These are phyloP conservation scores for Kurtzmaniella natalensis DNA, from an alignment of 1,139 yeast species.

Conservation along the genomic window DNA sequence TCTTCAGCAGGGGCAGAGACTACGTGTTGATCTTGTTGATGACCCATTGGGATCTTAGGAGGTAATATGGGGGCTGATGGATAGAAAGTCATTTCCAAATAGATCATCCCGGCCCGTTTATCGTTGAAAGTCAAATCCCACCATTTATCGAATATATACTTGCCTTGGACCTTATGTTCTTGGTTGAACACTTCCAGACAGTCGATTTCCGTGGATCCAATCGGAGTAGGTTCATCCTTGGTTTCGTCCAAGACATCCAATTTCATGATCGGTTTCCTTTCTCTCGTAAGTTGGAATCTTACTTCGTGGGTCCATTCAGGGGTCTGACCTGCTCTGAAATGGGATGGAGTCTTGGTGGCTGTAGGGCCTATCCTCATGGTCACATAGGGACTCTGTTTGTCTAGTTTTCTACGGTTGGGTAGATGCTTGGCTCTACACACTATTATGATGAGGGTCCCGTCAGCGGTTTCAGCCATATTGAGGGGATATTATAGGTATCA, in stretches of 20 bases:
- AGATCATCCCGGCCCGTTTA: conserved; percentile 85
- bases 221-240: conserved; percentile 78
- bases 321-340: conserved; percentile 84
- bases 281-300: conserved; percentile 61
- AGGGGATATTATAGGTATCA: neutral
- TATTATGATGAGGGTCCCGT: conserved; percentile 42
- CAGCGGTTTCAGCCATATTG: conserved; percentile 32
- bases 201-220: conserved; percentile 79
- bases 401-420: conserved; percentile 76
- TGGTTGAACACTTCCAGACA: conserved; percentile 61
- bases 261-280: conserved; percentile 58
- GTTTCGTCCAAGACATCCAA: conserved; percentile 84
- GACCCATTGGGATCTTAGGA: conserved; percentile 25
- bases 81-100: conserved; percentile 87
- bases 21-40: conserved; percentile 1
- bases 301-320: conserved; percentile 84
- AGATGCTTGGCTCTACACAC: conserved; percentile 63
- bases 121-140: conserved; percentile 63
- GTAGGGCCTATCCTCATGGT: conserved; percentile 76
- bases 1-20: conserved; percentile 2
- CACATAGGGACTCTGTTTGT: conserved; percentile 87
- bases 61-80: conserved; percentile 55
- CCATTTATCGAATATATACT: conserved; percentile 76
- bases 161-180: conserved; percentile 60
- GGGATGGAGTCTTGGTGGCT: conserved; percentile 70